Evolutionary conservation across 2,329 filamentous ascomycete genomes (phyloP).

Genomic region (Fusarium dlaminii): DNA sequence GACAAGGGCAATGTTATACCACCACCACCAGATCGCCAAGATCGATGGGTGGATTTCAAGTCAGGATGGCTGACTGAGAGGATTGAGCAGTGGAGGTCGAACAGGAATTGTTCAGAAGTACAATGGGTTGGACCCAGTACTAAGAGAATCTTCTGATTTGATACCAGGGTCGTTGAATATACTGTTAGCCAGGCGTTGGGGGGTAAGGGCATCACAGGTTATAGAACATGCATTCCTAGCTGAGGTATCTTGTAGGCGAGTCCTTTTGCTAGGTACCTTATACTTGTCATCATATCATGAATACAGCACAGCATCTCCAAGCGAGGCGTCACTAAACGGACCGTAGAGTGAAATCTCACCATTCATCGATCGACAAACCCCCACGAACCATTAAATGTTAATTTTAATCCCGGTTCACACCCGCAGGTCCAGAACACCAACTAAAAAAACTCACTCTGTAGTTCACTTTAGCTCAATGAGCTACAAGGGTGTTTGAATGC

Average conservation of each 20-base stretch:
- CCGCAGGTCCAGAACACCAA: conserved; percentile 5
- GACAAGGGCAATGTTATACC: conserved; percentile 40
- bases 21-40: conserved; percentile 24
- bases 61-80: conserved; percentile 44
- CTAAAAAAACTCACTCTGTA: conserved; percentile 14
- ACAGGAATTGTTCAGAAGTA: conserved; percentile 41
- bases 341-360: background rate
- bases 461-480: conserved; percentile 12
- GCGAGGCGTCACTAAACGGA: background rate
- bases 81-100: conserved; percentile 40
- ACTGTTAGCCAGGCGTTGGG: conserved; percentile 33
- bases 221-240: conserved; percentile 23
- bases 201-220: conserved; percentile 10
- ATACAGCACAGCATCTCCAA: background rate
- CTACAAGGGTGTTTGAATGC: conserved; percentile 19
- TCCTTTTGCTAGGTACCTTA: background rate
- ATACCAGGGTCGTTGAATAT: conserved; percentile 13
- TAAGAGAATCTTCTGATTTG: conserved; percentile 41
- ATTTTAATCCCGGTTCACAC: conserved; percentile 17
- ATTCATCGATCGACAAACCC: background rate
- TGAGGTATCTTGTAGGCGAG: background rate
- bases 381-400: background rate
- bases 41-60: conserved; percentile 44
- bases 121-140: conserved; percentile 49
- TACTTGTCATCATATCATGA: background rate